phyloP scores from a whole-genome alignment of 352 stramenopile genomes.

The Elongisporangium undulatum region DNA sequence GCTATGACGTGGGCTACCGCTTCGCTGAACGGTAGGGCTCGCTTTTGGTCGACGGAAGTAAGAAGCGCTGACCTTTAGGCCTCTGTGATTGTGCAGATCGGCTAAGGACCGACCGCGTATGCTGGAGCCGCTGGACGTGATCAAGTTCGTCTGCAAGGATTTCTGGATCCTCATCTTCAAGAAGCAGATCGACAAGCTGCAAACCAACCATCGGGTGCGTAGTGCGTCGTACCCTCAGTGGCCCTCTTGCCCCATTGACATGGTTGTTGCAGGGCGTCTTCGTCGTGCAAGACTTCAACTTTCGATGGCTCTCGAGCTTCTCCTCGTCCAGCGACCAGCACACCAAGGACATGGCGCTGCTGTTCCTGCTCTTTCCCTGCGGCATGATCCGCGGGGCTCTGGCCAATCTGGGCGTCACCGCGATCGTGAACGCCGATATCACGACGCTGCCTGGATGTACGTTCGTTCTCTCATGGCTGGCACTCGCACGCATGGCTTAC shows the following conservation, averaged over 20 bases:
- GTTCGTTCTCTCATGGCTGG: background rate
- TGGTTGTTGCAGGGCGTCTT: conserved; percentile 64
- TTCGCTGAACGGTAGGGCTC: conserved; percentile 61
- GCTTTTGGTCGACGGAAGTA: background rate
- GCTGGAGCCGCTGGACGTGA: conserved; percentile 91
- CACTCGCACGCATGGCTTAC: conserved; percentile 2
- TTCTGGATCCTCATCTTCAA: conserved; percentile 97
- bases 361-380: conserved; percentile 95
- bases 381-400: conserved; percentile 93
- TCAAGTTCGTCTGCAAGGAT: conserved; percentile 99
- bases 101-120: conserved; percentile 76
- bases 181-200: conserved; percentile 98
- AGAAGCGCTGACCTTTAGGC: background rate
- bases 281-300: conserved; percentile 95
- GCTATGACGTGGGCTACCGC: conserved; percentile 83
- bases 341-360: conserved; percentile 88
- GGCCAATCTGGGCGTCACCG: conserved; percentile 92
- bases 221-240: conserved; percentile 3
- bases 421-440: conserved; percentile 94
- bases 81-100: conserved; percentile 12
- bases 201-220: conserved; percentile 95
- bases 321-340: conserved; percentile 74
- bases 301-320: conserved; percentile 89
- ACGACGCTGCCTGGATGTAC: conserved; percentile 90
- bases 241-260: background rate